These are phyloP conservation scores for Silene conica DNA, from an alignment of 148 eudicot genomes.

Conservation along the genomic window DNA sequence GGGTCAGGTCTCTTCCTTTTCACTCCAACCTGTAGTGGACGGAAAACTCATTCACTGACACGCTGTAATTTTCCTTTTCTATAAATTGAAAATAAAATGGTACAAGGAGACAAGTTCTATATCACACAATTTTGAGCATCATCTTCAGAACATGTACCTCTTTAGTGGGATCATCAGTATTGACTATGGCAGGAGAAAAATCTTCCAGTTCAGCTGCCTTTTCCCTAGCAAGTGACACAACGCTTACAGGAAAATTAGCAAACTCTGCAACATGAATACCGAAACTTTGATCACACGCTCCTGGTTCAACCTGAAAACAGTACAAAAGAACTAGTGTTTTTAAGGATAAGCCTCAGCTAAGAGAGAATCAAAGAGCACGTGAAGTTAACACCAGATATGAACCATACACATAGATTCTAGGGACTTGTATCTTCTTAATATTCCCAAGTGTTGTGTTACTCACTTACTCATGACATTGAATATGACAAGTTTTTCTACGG, in stretches of 20 bases:
- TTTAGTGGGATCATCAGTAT: conserved; percentile 37
- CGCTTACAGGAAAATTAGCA: conserved; percentile 91
- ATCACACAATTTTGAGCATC: background rate
- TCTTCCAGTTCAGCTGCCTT: conserved; percentile 98
- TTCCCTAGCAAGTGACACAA: conserved; percentile 85
- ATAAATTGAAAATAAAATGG: background rate
- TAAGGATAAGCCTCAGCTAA: background rate
- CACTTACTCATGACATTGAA: background rate
- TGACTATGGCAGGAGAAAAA: conserved; percentile 59
- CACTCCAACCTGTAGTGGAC: conserved; percentile 40
- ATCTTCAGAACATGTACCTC: conserved; percentile 39
- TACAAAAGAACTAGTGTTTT: background rate
- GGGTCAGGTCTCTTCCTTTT: conserved; percentile 64
- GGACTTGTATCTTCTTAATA: too few relatives aligned
- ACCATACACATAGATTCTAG: background rate
- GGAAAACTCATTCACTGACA: background rate
- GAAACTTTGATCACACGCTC: conserved; percentile 99
- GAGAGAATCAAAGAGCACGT: background rate
- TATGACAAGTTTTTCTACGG: background rate
- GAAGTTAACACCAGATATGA: background rate
- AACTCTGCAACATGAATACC: conserved; percentile 99
- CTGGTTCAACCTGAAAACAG: conserved; percentile 75
- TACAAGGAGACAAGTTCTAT: background rate
- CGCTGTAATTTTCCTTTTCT: background rate
- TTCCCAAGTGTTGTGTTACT: background rate